A percentile compares a stretch with the other conserved stretches of the same genome.
Evolutionary conservation across 306 rosid genomes (phyloP).

Genomic region (Leucaena leucocephala): DNA sequence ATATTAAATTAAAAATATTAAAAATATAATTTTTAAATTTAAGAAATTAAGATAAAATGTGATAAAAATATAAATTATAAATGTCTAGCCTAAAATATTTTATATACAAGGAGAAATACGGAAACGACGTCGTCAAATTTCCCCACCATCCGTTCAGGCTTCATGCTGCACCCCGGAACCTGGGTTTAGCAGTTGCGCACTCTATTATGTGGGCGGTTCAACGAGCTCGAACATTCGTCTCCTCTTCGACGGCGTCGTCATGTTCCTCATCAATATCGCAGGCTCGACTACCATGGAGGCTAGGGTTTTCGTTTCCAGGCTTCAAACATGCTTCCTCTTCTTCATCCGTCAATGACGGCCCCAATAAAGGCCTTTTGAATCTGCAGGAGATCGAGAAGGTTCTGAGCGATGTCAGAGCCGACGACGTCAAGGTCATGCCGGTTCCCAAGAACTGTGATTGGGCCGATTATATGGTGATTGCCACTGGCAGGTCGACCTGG

Average conservation of each 20-base stretch:
- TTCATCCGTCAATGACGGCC: conserved; percentile 26
- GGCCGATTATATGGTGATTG: conserved; percentile 90
- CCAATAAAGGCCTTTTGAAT: conserved; percentile 43
- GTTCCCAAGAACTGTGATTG: conserved; percentile 58
- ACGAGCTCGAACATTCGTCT: conserved; percentile 32
- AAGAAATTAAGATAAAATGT: no score
- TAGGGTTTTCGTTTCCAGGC: conserved; percentile 37
- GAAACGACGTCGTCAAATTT: not conserved
- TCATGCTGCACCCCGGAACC: not conserved
- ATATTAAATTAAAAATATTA: no score
- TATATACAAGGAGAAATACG: not conserved
- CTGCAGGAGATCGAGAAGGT: conserved; percentile 79
- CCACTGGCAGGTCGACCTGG: conserved; percentile 92
- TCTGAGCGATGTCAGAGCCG: conserved; percentile 82
- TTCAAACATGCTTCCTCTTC: not conserved
- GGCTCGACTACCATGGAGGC: conserved; percentile 45
- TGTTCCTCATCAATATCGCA: conserved; percentile 17
- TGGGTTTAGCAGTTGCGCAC: not conserved
- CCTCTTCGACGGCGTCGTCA: conserved; percentile 1
- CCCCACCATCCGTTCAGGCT: not conserved
- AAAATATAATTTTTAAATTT: no score
- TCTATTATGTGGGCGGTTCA: conserved; percentile 45
- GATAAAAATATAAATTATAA: no score
- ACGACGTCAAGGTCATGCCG: conserved; percentile 75
- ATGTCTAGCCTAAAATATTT: no score